A percentile compares a stretch with the other conserved stretches of the same genome.
Evolutionary conservation across 768 basidiomycete species (phyloP).

Genomic region (Tricholoma sp.): DNA sequence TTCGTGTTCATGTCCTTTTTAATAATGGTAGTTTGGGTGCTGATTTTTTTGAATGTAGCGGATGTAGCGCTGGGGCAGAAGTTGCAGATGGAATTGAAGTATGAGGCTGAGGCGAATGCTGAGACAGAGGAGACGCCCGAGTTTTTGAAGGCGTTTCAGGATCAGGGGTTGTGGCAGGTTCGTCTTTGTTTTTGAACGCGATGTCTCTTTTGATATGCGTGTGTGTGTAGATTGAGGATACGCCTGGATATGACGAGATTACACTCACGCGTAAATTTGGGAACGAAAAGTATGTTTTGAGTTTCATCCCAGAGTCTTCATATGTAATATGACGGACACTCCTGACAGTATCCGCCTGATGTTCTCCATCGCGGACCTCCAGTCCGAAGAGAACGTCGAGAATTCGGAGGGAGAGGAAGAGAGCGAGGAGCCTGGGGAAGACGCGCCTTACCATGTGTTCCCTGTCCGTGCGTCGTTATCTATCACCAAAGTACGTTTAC

Average conservation of each 20-base stretch:
- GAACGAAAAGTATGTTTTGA: constrained; percentile 70
- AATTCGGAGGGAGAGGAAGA: constrained; percentile 24
- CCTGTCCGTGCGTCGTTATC: constrained; percentile 78
- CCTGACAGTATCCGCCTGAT: constrained; percentile 72
- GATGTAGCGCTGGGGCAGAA: constrained; percentile 73
- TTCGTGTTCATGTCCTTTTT: not conserved
- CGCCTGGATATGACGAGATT: constrained; percentile 74
- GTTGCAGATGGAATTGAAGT: constrained; percentile 77
- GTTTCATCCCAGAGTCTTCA: not conserved
- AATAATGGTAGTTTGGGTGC: not conserved
- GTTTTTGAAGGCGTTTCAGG: constrained; percentile 72
- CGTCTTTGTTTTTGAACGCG: constrained; percentile 15
- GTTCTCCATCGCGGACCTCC: constrained; percentile 90
- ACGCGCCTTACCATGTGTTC: constrained; percentile 39
- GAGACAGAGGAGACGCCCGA: constrained; percentile 45
- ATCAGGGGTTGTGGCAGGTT: constrained; percentile 76
- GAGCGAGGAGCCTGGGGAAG: constrained; percentile 15
- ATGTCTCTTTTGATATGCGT: not conserved
- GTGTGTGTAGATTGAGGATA: constrained; percentile 58
- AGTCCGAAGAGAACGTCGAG: constrained; percentile 36
- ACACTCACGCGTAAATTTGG: constrained; percentile 79
- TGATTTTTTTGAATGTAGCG: constrained; percentile 33
- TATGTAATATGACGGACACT: not conserved
- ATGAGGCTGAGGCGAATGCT: constrained; percentile 63
- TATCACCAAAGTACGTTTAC: constrained; percentile 67